Evolutionary conservation across 257 asterid genomes (phyloP).

Genomic region (Solanum gracilifrons): DNA sequence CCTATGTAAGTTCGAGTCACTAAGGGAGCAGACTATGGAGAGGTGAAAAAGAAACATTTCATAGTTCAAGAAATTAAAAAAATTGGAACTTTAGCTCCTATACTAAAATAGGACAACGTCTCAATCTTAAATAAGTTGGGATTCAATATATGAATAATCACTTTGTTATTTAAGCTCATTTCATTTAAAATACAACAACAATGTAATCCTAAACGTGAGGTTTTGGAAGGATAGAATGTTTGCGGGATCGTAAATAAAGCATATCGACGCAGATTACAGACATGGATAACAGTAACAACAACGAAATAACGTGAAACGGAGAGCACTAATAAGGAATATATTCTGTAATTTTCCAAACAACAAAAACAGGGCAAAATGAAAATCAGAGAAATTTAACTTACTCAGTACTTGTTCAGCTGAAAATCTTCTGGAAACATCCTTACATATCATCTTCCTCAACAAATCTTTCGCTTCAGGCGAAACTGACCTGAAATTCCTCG

Average conservation of each 20-base stretch:
- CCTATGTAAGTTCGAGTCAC: too few species aligned
- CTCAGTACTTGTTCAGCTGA: constrained; percentile 29
- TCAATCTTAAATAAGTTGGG: neutral
- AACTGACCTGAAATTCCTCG: constrained; percentile 9
- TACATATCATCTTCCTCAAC: constrained; percentile 28
- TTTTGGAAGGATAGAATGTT: too few species aligned
- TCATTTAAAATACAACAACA: neutral
- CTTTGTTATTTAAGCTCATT: neutral
- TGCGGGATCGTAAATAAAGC: too few species aligned
- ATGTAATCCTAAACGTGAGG: too few species aligned
- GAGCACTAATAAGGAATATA: neutral
- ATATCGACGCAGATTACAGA: neutral
- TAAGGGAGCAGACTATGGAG: too few species aligned
- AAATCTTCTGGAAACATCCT: constrained; percentile 17
- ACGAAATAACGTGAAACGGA: neutral
- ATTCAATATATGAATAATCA: neutral
- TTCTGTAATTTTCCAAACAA: neutral
- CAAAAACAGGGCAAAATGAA: neutral
- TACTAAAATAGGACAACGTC: neutral
- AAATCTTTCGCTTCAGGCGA: constrained; percentile 26
- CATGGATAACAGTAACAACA: neutral
- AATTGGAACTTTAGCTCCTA: neutral
- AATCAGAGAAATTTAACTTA: constrained; percentile 1
- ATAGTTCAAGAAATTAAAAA: neutral
- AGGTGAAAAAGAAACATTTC: neutral